Evolutionary conservation across 2,329 filamentous ascomycete species (phyloP).

Genomic region (Botrytis byssoidea): DNA sequence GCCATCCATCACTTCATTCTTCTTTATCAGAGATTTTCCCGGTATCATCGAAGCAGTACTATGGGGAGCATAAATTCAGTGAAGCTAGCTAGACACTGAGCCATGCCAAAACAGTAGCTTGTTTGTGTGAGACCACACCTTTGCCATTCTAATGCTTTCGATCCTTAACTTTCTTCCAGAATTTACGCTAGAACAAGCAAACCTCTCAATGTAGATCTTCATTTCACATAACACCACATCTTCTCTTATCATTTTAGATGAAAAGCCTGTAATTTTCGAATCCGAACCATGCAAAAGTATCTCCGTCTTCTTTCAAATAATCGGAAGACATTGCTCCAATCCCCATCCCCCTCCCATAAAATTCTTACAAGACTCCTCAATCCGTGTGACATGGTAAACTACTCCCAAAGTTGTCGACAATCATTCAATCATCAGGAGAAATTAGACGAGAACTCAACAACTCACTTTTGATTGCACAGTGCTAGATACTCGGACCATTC

Average conservation of each 20-base stretch:
- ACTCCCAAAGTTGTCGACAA: neutral
- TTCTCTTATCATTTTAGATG: neutral
- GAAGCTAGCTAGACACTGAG: neutral
- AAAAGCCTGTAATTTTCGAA: neutral
- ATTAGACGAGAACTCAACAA: neutral
- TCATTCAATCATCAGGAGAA: neutral
- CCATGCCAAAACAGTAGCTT: neutral
- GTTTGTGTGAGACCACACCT: neutral
- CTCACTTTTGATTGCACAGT: neutral
- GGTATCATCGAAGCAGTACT: neutral
- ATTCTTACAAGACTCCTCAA: neutral
- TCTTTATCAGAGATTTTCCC: neutral
- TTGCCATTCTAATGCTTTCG: neutral
- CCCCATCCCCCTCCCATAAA: fast-evolving
- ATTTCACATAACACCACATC: neutral
- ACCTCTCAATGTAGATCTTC: fast-evolving
- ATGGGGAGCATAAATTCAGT: neutral
- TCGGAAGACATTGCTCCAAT: neutral
- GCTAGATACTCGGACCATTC: neutral
- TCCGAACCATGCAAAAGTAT: neutral
- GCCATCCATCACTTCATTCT: neutral
- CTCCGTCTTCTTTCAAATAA: neutral
- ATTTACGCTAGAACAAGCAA: fast-evolving
- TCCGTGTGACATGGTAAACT: fast-evolving
- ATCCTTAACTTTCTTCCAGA: fast-evolving